phyloP scores from a whole-genome alignment of 2,329 filamentous ascomycete genomes.

The Akanthomyces muscarius region DNA sequence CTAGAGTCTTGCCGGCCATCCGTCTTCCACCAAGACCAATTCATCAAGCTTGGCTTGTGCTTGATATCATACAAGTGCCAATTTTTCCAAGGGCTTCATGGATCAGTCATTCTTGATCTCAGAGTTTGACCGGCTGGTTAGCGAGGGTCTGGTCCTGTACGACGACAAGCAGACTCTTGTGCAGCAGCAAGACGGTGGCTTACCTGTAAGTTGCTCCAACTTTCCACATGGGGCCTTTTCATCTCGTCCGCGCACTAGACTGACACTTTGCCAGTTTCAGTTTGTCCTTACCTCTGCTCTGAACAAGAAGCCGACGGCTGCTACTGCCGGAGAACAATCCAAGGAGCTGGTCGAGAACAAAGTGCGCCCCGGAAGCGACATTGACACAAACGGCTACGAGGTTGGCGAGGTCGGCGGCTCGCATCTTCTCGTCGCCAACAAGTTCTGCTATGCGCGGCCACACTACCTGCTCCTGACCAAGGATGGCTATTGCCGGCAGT shows the following conservation, averaged over 20 bases:
- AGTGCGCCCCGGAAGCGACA: conserved; percentile 36
- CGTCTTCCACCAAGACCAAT: neutral
- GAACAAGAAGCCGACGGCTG: conserved; percentile 16
- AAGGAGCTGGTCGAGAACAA: neutral
- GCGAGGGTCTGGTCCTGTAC: conserved; percentile 16
- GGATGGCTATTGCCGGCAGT: conserved; percentile 44
- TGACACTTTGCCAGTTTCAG: conserved; percentile 10
- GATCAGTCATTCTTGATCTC: neutral
- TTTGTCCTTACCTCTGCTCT: conserved; percentile 16
- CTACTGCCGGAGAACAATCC: neutral
- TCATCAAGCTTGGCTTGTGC: neutral
- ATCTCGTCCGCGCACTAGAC: neutral
- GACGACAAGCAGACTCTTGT: conserved; percentile 16
- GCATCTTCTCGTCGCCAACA: conserved; percentile 45
- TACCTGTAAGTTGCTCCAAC: conserved; percentile 8
- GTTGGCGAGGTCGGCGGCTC: conserved; percentile 36
- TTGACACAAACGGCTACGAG: conserved; percentile 38
- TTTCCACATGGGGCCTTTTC: neutral
- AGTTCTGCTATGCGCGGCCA: conserved; percentile 45
- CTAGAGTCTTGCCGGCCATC: neutral
- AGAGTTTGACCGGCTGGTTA: conserved; percentile 18
- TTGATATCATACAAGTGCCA: neutral
- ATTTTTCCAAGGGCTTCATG: neutral
- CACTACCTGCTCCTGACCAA: conserved; percentile 45
- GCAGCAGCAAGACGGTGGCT: conserved; percentile 1